Percentiles rank a stretch among this genome's conserved stretches.
Conservation (phyloP, 73 alveolate genomes). For the Tetrahymena malaccensis region DNA sequence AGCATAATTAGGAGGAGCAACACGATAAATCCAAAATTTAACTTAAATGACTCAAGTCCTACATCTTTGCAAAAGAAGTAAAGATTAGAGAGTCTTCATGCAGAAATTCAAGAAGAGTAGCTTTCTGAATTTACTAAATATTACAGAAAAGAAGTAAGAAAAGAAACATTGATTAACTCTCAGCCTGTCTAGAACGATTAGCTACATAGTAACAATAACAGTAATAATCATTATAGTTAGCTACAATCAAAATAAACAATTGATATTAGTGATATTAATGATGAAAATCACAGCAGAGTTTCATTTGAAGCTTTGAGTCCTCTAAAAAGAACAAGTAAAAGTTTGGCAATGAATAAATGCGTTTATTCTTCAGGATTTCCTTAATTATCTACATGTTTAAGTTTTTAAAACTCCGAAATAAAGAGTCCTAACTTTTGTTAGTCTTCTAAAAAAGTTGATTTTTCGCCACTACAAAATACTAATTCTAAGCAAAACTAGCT, state of each 20-base stretch:
- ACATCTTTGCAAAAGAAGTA: background rate
- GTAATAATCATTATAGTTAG: background rate
- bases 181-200: background rate
- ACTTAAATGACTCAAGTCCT: background rate
- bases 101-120: background rate
- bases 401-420: background rate
- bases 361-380: background rate
- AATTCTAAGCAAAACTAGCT: background rate
- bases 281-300: background rate
- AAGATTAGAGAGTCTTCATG: background rate
- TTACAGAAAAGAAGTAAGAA: background rate
- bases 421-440: background rate
- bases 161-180: background rate
- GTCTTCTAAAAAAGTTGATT: background rate
- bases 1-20: background rate
- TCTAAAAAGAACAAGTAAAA: background rate
- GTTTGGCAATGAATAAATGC: background rate
- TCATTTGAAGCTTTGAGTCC: background rate
- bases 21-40: background rate
- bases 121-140: background rate
- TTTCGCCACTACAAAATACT: background rate
- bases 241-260: background rate
- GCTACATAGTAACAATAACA: background rate
- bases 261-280: background rate
- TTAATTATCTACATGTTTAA: background rate